Evolutionary conservation across 306 rosid genomes (phyloP), one percentile per base, ranked within the genome.

Genomic region (Biancaea sappan): DNA sequence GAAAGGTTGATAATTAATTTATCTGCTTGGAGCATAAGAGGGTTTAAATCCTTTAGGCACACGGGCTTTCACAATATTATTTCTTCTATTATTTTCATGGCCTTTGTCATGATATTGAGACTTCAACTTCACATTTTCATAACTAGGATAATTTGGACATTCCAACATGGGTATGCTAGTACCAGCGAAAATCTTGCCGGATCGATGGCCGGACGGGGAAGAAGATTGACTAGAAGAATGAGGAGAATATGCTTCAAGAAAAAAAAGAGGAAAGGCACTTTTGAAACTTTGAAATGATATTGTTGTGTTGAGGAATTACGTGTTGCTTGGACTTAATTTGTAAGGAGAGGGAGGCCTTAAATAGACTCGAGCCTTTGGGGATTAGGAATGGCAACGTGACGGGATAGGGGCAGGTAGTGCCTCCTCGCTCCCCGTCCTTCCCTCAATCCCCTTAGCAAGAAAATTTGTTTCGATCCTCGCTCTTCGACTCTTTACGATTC

Each of bases 1-100:
- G 89, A n/a, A n/a, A 44, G 90, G 84, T 13, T 78, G 80, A 68
- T 74, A 74, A 59, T 91, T 91, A 5, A 72, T 79, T 40, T 82
- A 85, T 78, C 88, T 82, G 50, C 97, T 89, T 6, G 94, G 97
- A 0, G 86, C 89, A 21, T 94, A 91, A 34, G 82, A 29, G 12
- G 63, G 88, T 24, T 69, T 76, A 77, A 66, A 40, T 65, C 89
- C 94, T 75, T 89, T 91, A 0, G 94, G 97, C 77, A 89, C 69
- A 74, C 97, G 84, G 54, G 74, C 86, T 75, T 87, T 85, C 74
- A 91, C 79, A 26, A 3, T 35, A 38, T n/a, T n/a, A n/a, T 21
- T 12, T 44, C 40, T 64, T 72, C 69, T 3, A 73, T 19, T 28
- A 11, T 3, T 50, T 31, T 57, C 86, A 50, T 64, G 47, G 6